Base-by-base conservation (phyloP, 352 stramenopile genomes). In the Discostella stelligera region DNA sequence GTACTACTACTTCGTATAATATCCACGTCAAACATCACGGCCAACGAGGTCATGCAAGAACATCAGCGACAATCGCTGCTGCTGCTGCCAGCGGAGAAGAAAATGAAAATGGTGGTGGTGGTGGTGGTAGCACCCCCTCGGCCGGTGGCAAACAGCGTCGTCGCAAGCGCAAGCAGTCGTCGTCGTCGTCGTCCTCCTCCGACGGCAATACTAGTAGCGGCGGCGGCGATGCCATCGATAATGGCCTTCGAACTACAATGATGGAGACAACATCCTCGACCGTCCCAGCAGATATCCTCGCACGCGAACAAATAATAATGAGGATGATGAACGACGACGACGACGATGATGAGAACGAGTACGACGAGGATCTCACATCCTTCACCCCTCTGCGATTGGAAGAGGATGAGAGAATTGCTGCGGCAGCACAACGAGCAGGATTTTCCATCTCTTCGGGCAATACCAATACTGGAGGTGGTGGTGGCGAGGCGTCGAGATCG, bases 231-330 rank as follows among this genome's bases (percentile, higher is more conserved):
- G n/a, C 37, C 37, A 44, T 44, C 2, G 37, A 44, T 32, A 5
- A 32, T 5, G 5, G 2, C 27, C 27, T 32, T 32, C 21, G 4
- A 39, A 39, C 66, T 16, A 37, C 39, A 18, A 32, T 13, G 21
- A 32, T 55, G 37, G 0, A 3, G n/a, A 9, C 20, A 27, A 0
- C 46, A 37, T 39, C 20, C 2, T 30, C 41, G 11, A n/a, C n/a
- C n/a, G n/a, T n/a, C n/a, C n/a, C n/a, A n/a, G n/a, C n/a, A 44
- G 18, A 78, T 66, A 20, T 82, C 5, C 68, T 82, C n/a, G 53
- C 67, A n/a, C 67, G 76, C 32, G 74, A 82, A 71, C 53, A 56
- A 56, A 71, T 74, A 53, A 82, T 75, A 63, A 74, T 68, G 55
- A 64, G n/a, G n/a, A n/a, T n/a, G n/a, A n/a, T n/a, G n/a, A n/a